Evolutionary conservation across 257 asterid species (phyloP), one percentile per base, ranked within the genome.

Genomic region (Jacaranda mimosifolia): DNA sequence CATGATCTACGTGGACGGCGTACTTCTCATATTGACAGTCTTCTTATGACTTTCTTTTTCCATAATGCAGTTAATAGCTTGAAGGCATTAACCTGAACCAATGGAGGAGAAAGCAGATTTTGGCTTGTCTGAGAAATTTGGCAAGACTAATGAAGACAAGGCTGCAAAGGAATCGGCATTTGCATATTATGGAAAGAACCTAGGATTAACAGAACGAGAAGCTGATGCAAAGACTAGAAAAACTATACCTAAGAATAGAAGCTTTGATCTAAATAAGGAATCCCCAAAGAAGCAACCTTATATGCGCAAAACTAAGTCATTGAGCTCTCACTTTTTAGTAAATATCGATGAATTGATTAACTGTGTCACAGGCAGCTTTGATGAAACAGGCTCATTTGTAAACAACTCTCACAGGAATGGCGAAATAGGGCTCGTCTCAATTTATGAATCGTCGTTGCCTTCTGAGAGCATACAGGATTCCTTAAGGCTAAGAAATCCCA

Each of bases 321-420:
- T 85, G 57, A 75, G 69, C 82, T 63, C 84, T 51, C 84, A 80
- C 10, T 51, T 78, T 42, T 57, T 79, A n/a, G 72, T 78, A 15
- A 68, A 80, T 13, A 65, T 80, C 7, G 84, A 75, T 38, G 84
- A 82, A 76, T 21, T 72, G 52, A 56, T 62, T 51, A 60, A 62
- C 63, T 53, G 43, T 55, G 71, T 73, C 51, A 49, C 58, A 67
- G 71, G 13, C 39, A 74, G 40, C 60, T 49, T 63, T 19, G 60
- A 40, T 14, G 83, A 70, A 46, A 76, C 69, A 39, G 63, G 58
- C 52, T 51, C 70, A 2, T 73, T 66, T 62, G 32, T 45, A 13
- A 77, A 19, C 21, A 66, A 70, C 38, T 43, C 79, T 40, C 39
- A 11, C 17, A 60, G 26, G 32, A 68, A 75, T 39, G 77, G 81